Evolutionary conservation across 768 basidiomycete genomes (phyloP).

Genomic region (Tricholoma furcatifolium): DNA sequence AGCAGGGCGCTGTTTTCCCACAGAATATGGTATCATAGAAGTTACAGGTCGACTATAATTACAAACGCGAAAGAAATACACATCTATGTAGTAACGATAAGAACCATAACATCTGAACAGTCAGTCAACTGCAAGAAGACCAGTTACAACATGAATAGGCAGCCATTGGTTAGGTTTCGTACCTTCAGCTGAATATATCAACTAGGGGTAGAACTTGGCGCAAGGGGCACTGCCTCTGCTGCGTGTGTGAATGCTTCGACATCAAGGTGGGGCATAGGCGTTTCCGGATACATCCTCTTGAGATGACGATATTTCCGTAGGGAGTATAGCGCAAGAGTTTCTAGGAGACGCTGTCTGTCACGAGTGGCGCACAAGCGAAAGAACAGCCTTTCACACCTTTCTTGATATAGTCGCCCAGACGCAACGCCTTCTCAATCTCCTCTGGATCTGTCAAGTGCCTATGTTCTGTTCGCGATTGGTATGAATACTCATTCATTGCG

Average conservation of each 20-base stretch:
- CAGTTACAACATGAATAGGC: not conserved
- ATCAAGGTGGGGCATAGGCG: conserved; percentile 11
- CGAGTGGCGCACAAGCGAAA: not conserved
- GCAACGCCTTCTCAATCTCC: conserved; percentile 76
- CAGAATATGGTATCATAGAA: no score
- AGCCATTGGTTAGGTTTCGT: not conserved
- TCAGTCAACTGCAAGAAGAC: not conserved
- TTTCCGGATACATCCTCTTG: conserved; percentile 63
- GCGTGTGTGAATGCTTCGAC: conserved; percentile 12
- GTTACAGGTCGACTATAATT: no score
- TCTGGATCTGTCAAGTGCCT: conserved; percentile 58
- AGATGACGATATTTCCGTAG: conserved; percentile 82
- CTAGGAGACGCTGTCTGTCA: conserved; percentile 32
- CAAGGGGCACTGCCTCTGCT: conserved; percentile 7
- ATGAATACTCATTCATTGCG: not conserved
- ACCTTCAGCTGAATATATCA: conserved; percentile 3
- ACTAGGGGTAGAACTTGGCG: conserved; percentile 11
- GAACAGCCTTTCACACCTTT: conserved; percentile 53
- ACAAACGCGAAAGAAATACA: no score
- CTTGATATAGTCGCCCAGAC: conserved; percentile 81
- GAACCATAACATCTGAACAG: no score
- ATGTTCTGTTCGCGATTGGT: conserved; percentile 50
- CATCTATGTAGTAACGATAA: no score
- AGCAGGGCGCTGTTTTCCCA: no score
- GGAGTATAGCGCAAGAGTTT: conserved; percentile 81